A percentile compares a stretch with the other conserved stretches of the same genome.
Evolutionary conservation across 768 basidiomycete genomes (phyloP).

Genomic region (Paxillus involutus): DNA sequence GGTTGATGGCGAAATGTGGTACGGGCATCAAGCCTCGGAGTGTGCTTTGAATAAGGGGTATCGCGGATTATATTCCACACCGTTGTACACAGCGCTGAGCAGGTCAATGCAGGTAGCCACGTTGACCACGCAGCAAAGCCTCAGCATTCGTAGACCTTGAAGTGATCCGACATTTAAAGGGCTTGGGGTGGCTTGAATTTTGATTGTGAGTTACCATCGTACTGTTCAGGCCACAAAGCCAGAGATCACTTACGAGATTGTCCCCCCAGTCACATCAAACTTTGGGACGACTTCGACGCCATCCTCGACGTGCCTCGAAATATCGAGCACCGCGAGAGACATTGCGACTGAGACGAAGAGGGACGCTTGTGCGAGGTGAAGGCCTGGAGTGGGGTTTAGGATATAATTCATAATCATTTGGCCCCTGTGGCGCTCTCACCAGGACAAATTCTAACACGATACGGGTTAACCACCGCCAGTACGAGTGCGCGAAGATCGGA

Average conservation of each 20-base stretch:
- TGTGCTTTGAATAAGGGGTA: too few relatives aligned
- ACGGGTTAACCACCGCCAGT: background rate
- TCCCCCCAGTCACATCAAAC: conserved; percentile 41
- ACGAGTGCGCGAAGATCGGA: background rate
- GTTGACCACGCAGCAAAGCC: conserved; percentile 1
- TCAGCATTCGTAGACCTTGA: conserved; percentile 48
- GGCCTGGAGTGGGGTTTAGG: conserved; percentile 14
- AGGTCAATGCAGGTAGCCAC: too few relatives aligned
- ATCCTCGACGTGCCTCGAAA: conserved; percentile 41
- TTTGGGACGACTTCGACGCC: conserved; percentile 44
- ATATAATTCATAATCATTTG: background rate
- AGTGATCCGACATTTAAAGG: conserved; percentile 54
- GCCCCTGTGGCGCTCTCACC: conserved; percentile 3
- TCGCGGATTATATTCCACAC: too few relatives aligned
- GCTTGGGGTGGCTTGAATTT: conserved; percentile 42
- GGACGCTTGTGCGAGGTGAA: conserved; percentile 26
- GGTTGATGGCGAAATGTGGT: too few relatives aligned
- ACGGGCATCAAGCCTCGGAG: too few relatives aligned
- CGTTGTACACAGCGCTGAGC: too few relatives aligned
- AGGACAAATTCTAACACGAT: conserved; percentile 14
- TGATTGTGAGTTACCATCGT: background rate
- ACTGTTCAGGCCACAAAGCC: too few relatives aligned
- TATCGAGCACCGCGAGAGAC: conserved; percentile 46
- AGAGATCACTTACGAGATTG: conserved; percentile 39
- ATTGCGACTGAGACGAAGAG: conserved; percentile 29